Percentiles rank a stretch among this genome's conserved stretches.
These are phyloP conservation scores for Macrophomina pseudophaseolina DNA, from an alignment of 2,329 filamentous ascomycete genomes.

Conservation along the genomic window DNA sequence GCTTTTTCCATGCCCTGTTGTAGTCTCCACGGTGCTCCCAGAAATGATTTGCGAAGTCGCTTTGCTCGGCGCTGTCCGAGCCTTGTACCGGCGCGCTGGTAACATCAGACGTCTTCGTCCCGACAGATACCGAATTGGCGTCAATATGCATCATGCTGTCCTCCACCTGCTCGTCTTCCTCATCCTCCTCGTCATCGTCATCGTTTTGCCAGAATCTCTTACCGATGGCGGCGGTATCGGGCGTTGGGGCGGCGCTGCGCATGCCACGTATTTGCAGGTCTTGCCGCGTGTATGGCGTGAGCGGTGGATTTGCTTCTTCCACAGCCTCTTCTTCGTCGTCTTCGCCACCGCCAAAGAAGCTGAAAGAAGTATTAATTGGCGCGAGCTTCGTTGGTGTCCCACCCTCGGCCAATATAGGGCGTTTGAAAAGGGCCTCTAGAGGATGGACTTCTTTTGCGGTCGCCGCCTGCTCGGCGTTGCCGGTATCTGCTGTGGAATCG, in stretches of 20 bases:
- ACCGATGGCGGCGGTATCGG: conserved; percentile 83
- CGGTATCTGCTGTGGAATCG: conserved; percentile 7
- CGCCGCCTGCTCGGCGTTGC: conserved; percentile 11
- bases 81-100: conserved; percentile 30
- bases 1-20: conserved; percentile 59
- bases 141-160: conserved; percentile 34
- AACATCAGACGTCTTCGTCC: conserved; percentile 34
- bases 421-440: conserved; percentile 91
- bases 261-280: conserved; percentile 76
- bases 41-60: conserved; percentile 67
- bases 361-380: conserved; percentile 67
- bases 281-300: conserved; percentile 81
- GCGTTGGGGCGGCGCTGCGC: conserved; percentile 92
- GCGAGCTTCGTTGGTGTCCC: conserved; percentile 47
- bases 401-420: conserved; percentile 50
- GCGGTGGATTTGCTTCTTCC: conserved; percentile 55
- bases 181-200: conserved; percentile 49
- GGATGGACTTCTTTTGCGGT: conserved; percentile 68
- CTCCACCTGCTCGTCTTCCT: conserved; percentile 34
- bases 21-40: conserved; percentile 57
- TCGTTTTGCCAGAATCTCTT: conserved; percentile 60
- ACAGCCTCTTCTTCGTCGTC: conserved; percentile 44
- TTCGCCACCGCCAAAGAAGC: conserved; percentile 68
- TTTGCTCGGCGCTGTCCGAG: conserved; percentile 49
- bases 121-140: conserved; percentile 18